These are phyloP conservation scores for Monilinia fructigena DNA, from an alignment of 2,329 filamentous ascomycete species.

Conservation along the genomic window DNA sequence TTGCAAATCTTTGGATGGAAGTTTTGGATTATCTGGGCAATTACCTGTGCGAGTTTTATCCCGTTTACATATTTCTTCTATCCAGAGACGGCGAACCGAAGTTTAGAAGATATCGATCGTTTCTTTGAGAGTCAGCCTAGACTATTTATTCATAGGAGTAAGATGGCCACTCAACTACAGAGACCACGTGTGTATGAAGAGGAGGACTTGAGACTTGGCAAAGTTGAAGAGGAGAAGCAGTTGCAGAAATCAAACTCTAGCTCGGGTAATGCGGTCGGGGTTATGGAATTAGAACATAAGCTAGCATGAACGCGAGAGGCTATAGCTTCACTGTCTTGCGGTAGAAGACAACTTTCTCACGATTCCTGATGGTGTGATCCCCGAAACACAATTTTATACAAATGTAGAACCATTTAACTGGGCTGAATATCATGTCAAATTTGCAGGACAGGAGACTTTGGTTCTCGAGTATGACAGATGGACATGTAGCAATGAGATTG, in stretches of 20 bases:
- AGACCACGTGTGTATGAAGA: slow-evolving; percentile 30
- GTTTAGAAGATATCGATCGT: slow-evolving; percentile 52
- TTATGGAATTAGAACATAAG: slow-evolving; percentile 6
- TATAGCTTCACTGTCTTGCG: not conserved
- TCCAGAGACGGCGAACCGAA: slow-evolving; percentile 52
- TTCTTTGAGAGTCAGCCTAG: slow-evolving; percentile 42
- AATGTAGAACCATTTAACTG: no score
- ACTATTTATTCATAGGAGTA: slow-evolving; percentile 30
- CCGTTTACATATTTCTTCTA: slow-evolving; percentile 49
- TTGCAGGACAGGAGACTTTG: no score
- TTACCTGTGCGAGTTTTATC: slow-evolving; percentile 40
- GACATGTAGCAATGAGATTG: not conserved
- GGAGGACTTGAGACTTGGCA: slow-evolving; percentile 27
- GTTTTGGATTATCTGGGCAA: slow-evolving; percentile 44
- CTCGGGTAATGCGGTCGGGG: not conserved
- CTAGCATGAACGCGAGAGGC: not conserved
- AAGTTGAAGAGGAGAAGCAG: slow-evolving; percentile 18
- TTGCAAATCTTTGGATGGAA: slow-evolving; percentile 42
- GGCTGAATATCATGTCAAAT: no score
- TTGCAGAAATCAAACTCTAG: not conserved
- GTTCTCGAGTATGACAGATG: not conserved
- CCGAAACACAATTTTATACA: no score
- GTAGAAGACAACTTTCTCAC: no score
- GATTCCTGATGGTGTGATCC: no score
- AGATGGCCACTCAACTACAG: slow-evolving; percentile 29